Evolutionary conservation across 2,329 filamentous ascomycete species (phyloP).

Genomic region (Xylariaceae sp.): DNA sequence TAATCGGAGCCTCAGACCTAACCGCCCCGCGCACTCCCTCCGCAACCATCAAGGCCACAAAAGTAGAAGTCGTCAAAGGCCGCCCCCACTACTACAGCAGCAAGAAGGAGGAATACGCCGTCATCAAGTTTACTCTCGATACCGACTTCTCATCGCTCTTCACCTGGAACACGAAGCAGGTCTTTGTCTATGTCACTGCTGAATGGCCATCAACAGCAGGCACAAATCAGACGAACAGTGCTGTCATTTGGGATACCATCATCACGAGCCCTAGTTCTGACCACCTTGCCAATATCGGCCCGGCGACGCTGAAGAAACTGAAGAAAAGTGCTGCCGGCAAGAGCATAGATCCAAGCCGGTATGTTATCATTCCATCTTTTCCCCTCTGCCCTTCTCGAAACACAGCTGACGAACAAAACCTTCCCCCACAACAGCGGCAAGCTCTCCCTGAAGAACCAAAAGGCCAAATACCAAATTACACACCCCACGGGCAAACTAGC

Average conservation of each 20-base stretch:
- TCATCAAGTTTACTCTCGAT: conserved; percentile 89
- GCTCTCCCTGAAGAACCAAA: conserved; percentile 75
- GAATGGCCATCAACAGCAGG: conserved; percentile 51
- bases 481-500: conserved; percentile 79
- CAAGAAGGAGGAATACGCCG: conserved; percentile 93
- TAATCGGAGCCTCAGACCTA: conserved; percentile 79
- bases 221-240: conserved; percentile 55
- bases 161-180: conserved; percentile 98
- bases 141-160: conserved; percentile 89
- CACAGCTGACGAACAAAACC: background rate
- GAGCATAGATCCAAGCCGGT: conserved; percentile 56
- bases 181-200: conserved; percentile 94
- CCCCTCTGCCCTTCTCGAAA: too few species aligned
- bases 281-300: conserved; percentile 58
- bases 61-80: conserved; percentile 84
- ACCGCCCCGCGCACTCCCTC: conserved; percentile 64
- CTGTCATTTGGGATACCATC: conserved; percentile 94
- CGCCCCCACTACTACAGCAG: conserved; percentile 92
- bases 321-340: conserved; percentile 56
- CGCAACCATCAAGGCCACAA: conserved; percentile 62
- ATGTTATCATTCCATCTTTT: conserved; percentile 22
- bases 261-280: conserved; percentile 70
- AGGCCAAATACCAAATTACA: conserved; percentile 95
- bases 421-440: conserved; percentile 53
- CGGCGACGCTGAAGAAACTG: conserved; percentile 59